A percentile compares a stretch with the other conserved stretches of the same genome.
Evolutionary conservation across 2,329 filamentous ascomycete genomes (phyloP).

Genomic region (Ophidiomyces ophidiicola): DNA sequence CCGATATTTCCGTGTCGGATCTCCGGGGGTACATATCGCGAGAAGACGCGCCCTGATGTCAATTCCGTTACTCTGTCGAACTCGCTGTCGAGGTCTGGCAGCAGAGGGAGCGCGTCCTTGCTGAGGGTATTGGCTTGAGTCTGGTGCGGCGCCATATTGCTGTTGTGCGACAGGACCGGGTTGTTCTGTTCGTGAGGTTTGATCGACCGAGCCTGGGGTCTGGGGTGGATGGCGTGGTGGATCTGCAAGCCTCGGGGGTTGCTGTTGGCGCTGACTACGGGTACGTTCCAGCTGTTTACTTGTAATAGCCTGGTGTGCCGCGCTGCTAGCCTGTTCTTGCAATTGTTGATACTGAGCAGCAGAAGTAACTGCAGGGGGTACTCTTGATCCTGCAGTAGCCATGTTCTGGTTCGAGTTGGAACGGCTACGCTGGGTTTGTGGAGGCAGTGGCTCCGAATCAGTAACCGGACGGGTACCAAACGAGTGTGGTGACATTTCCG

Average conservation of each 20-base stretch:
- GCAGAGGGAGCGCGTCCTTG: conserved; percentile 20
- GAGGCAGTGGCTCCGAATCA: conserved; percentile 48
- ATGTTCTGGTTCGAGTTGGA: conserved; percentile 55
- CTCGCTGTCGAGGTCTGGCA: conserved; percentile 60
- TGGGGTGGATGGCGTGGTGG: conserved; percentile 26
- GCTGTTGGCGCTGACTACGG: conserved; percentile 57
- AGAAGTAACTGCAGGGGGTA: conserved; percentile 27
- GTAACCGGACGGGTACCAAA: conserved; percentile 40
- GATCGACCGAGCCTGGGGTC: conserved; percentile 32
- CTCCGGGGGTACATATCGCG: conserved; percentile 78
- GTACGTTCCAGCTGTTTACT: conserved; percentile 57
- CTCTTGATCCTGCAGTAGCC: conserved; percentile 34
- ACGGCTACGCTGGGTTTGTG: conserved; percentile 55
- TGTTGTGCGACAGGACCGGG: conserved; percentile 19
- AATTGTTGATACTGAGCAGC: conserved; percentile 49
- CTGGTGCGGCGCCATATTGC: conserved; percentile 20
- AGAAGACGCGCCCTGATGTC: conserved; percentile 76
- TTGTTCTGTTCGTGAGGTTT: conserved; percentile 10
- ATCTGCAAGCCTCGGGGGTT: conserved; percentile 28
- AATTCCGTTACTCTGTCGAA: conserved; percentile 64
- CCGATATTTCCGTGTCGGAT: conserved; percentile 77
- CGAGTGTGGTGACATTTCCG: conserved; percentile 39
- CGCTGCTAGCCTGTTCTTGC: conserved; percentile 70
- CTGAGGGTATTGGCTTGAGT: conserved; percentile 24
- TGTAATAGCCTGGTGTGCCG: conserved; percentile 64